These are phyloP conservation scores for Platanus orientalis DNA, from an alignment of 164 flowering plant genomes.

Conservation along the genomic window DNA sequence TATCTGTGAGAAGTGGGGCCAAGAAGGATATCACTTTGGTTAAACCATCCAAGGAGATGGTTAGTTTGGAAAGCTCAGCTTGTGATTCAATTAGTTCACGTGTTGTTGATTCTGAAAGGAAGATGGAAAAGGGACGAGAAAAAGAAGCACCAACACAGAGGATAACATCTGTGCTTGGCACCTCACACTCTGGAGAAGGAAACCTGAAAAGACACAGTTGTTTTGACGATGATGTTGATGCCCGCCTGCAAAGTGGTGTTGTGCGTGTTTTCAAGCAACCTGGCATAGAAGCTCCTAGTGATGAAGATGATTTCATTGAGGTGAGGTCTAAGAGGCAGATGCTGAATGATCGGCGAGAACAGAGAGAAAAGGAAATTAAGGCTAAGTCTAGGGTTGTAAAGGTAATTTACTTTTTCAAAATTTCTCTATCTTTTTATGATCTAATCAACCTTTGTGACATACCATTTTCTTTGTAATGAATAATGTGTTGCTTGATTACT, in stretches of 20 bases:
- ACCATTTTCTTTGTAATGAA: neutral
- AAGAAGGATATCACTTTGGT: slow-evolving; percentile 31
- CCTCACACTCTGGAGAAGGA: slow-evolving; percentile 37
- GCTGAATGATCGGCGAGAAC: slow-evolving; percentile 94
- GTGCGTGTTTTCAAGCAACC: slow-evolving; percentile 88
- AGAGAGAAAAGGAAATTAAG: slow-evolving; percentile 84
- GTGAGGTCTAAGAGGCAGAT: slow-evolving; percentile 97
- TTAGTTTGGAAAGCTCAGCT: slow-evolving; percentile 31
- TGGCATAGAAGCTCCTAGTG: slow-evolving; percentile 94
- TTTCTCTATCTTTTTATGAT: neutral
- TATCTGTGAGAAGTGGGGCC: slow-evolving; percentile 30
- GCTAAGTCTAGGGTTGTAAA: slow-evolving; percentile 60
- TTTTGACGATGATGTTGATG: slow-evolving; percentile 69
- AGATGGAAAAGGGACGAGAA: slow-evolving; percentile 31
- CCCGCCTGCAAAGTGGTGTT: slow-evolving; percentile 84
- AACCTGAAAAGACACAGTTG: slow-evolving; percentile 40
- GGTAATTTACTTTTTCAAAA: slow-evolving; percentile 34
- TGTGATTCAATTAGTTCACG: slow-evolving; percentile 27
- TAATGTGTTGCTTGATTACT: slow-evolving; percentile 4
- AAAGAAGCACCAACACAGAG: slow-evolving; percentile 34
- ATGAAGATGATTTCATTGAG: slow-evolving; percentile 98
- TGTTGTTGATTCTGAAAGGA: slow-evolving; percentile 37
- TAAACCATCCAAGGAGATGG: slow-evolving; percentile 34
- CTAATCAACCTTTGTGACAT: neutral
- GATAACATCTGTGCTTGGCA: slow-evolving; percentile 16